Evolutionary conservation across 257 asterid genomes (phyloP), one percentile per base, ranked within the genome.

Genomic region (Solanum tarapatanum): DNA sequence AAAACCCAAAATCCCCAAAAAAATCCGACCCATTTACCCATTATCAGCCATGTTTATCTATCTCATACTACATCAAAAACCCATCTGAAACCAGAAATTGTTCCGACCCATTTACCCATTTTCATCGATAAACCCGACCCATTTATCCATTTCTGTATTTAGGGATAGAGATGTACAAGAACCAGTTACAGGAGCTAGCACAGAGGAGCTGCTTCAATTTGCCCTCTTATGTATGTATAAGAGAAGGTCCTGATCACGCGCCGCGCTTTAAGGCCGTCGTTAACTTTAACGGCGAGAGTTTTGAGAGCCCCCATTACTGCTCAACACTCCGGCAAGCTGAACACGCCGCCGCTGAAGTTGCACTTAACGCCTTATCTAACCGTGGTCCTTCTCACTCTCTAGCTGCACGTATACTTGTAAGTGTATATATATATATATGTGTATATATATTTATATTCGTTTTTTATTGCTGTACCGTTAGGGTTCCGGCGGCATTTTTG

Each of bases 171-270:
- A 95, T 94, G 98, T 95, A 94, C 87, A 94, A 95, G 91, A 95
- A 95, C 94, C 98, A 95, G 95, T 93, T 95, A n/a, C 98, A 94
- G 86, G 97, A 95, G 95, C 92, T 95, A 92, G 97, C 98, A 87
- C 98, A 95, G 92, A 91, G 97, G 91, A 95, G 98, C 93, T 95
- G 98, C 92, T 95, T 95, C 91, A 95, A 90, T 87, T 92, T 94
- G 82, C 98, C 96, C n/a, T 93, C 95, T 6, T 95, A 95, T 89
- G 91, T 94, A 19, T 94, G 98, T 87, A 77, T 92, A 7, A 80
- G 98, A 88, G 98, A 95, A 85, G 98, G 98, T 90, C 98, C 98
- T 0, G 98, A 95, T 92, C 98, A 95, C 95, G 98, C 98, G 84
- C 98, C 98, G 36, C 92, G 98, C n/a, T 95, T 95, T 77, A 95